phyloP scores from a whole-genome alignment of 2,329 filamentous ascomycete species.

The Alternaria panax region DNA sequence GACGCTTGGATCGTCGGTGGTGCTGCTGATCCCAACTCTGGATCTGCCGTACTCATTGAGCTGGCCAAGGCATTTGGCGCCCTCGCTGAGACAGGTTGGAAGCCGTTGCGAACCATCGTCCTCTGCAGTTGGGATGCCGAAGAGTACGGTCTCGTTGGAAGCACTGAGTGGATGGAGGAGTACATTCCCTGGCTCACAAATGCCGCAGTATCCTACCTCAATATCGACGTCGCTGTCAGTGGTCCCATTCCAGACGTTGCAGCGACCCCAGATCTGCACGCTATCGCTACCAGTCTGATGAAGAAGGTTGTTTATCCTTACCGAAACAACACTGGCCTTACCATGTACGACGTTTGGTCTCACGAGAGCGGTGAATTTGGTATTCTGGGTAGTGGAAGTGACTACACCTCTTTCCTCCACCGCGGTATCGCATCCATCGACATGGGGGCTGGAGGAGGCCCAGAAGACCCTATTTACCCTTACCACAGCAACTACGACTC shows the following conservation, averaged over 20 bases:
- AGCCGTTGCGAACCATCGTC: slow-evolving; percentile 59
- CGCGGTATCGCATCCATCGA: slow-evolving; percentile 55
- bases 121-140: slow-evolving; percentile 55
- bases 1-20: slow-evolving; percentile 64
- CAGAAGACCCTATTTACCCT: slow-evolving; percentile 55
- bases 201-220: slow-evolving; percentile 58
- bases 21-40: slow-evolving; percentile 61
- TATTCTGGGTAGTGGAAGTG: slow-evolving; percentile 56
- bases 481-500: slow-evolving; percentile 59
- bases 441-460: slow-evolving; percentile 50
- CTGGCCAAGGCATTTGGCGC: slow-evolving; percentile 59
- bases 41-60: slow-evolving; percentile 59
- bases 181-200: slow-evolving; percentile 57
- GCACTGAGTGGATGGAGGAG: slow-evolving; percentile 60
- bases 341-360: slow-evolving; percentile 57
- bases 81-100: slow-evolving; percentile 59
- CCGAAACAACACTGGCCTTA: slow-evolving; percentile 48
- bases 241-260: slow-evolving; percentile 52
- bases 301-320: slow-evolving; percentile 54
- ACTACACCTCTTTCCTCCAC: slow-evolving; percentile 58
- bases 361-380: slow-evolving; percentile 48
- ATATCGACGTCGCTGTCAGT: slow-evolving; percentile 59
- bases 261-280: slow-evolving; percentile 53
- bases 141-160: slow-evolving; percentile 50
- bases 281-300: slow-evolving; percentile 45